Base-by-base conservation (phyloP, 2,329 filamentous ascomycete genomes). In the Verticillium nubilum region DNA sequence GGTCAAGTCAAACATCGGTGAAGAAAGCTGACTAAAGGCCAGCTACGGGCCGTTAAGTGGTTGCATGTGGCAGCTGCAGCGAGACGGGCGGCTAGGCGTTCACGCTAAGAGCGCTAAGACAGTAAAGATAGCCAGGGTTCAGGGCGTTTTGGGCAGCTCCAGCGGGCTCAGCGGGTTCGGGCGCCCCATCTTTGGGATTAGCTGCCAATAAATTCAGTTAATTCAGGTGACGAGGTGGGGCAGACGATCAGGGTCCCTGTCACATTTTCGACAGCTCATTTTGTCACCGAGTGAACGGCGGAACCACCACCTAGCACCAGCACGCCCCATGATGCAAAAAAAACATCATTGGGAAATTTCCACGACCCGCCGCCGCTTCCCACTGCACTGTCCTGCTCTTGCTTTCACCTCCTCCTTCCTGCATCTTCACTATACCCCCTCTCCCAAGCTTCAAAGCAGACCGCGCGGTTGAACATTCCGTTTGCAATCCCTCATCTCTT, bases 211-310 rank as follows among this genome's bases (percentile, higher is more conserved):
- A 50, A 10, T 50, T 19, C 12, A 19, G 42, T 50, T 23, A 23
- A 23, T 50, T 50, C 42, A 50, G 42, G 42, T 50, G 42, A 50
- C 12, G 19, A 9, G 42, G 42, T 50, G 42, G 42, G 42, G 42
- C 42, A 10, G 42, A 23, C 42, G 42, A 23, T 54, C 27, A 31
- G 52, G 52, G 52, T 54, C 52, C 52, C n/a, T 33, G 52, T 61
- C 26, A 54, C 13, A 50, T 19, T 42, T 52, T 52, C 52, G 37
- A n/a, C 25, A 52, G 28, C 52, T 61, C 58, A 61, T 63, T 63
- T 60, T 52, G 61, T 63, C 62, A 59, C 59, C 58, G 59, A 61
- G 58, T 58, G 61, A 64, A 59, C 61, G 42, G 42, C 42, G 42
- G 42, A 47, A 23, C 42, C 19, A 17, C 52, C 19, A 33, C 42